Evolutionary conservation across 129 eudicot species (phyloP).

Genomic region (Flaveria robusta): DNA sequence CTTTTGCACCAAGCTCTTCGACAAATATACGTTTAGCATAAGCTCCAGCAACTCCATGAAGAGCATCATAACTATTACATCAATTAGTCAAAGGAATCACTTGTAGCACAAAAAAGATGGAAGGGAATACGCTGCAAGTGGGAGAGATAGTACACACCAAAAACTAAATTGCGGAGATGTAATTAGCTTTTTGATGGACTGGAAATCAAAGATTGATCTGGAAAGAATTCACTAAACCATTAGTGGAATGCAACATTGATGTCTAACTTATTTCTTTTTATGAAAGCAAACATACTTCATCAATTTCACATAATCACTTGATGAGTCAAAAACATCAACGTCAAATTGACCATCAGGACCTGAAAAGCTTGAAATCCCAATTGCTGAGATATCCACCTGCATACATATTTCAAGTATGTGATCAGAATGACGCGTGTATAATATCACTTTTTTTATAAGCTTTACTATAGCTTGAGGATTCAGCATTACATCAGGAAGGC

Average conservation of each 20-base stretch:
- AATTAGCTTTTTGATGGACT: slow-evolving; percentile 73
- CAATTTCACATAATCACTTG: slow-evolving; percentile 81
- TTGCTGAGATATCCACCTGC: slow-evolving; percentile 80
- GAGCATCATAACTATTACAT: slow-evolving; percentile 77
- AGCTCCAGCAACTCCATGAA: slow-evolving; percentile 94
- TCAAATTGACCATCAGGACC: slow-evolving; percentile 96
- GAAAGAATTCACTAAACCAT: slow-evolving; percentile 23
- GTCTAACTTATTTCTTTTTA: not conserved
- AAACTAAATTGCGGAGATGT: slow-evolving; percentile 77
- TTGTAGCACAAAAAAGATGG: not conserved
- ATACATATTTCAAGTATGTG: slow-evolving; percentile 21
- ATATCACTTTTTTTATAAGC: not conserved
- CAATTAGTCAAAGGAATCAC: slow-evolving; percentile 13
- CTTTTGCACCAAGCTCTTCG: slow-evolving; percentile 91
- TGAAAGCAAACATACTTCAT: slow-evolving; percentile 71
- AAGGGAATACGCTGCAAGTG: not conserved
- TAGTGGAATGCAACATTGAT: slow-evolving; percentile 14
- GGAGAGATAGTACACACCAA: slow-evolving; percentile 49
- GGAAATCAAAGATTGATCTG: slow-evolving; percentile 88
- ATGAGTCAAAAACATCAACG: slow-evolving; percentile 90
- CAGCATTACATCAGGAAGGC: slow-evolving; percentile 74
- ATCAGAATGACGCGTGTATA: not conserved
- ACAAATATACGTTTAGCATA: slow-evolving; percentile 90
- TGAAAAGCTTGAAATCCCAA: slow-evolving; percentile 65
- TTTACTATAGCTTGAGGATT: slow-evolving; percentile 18